Percentiles rank a stretch among this genome's conserved stretches.
Evolutionary conservation across 768 basidiomycete species (phyloP).

Genomic region (Botryobasidium botryosum): DNA sequence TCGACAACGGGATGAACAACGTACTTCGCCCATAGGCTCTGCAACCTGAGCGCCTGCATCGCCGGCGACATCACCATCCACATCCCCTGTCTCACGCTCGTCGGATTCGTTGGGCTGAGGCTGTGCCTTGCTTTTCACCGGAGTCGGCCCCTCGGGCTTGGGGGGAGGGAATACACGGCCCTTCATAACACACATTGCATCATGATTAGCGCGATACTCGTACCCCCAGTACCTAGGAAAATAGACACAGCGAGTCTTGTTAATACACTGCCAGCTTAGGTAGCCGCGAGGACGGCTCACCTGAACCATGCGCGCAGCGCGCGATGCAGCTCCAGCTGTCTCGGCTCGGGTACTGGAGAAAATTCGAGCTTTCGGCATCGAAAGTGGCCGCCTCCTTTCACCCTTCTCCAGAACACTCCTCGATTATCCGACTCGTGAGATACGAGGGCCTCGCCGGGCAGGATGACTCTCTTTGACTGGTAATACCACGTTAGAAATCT

Average conservation of each 20-base stretch:
- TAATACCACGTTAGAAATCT: neutral
- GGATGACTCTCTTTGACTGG: slow-evolving; percentile 29
- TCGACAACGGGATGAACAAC: too few relatives aligned
- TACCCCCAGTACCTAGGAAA: slow-evolving; percentile 7
- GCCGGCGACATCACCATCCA: too few relatives aligned
- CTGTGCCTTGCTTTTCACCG: too few relatives aligned
- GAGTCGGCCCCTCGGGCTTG: too few relatives aligned
- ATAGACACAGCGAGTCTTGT: neutral
- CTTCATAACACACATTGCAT: too few relatives aligned
- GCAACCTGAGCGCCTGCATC: too few relatives aligned
- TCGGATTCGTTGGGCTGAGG: too few relatives aligned
- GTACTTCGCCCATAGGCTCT: too few relatives aligned
- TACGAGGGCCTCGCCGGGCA: slow-evolving; percentile 23
- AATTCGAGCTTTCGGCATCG: too few relatives aligned
- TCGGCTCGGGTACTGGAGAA: slow-evolving; percentile 3
- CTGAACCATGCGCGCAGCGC: slow-evolving; percentile 6
- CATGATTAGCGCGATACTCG: too few relatives aligned
- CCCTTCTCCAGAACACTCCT: slow-evolving; percentile 3
- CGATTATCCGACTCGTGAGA: neutral
- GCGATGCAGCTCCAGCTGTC: neutral
- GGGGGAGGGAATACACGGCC: too few relatives aligned
- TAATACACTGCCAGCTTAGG: neutral
- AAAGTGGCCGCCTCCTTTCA: slow-evolving; percentile 1
- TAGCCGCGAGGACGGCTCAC: neutral
- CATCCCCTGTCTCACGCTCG: too few relatives aligned